Conservation (phyloP, 2,329 filamentous ascomycete species). For the Xylariomycetidae sp. region DNA sequence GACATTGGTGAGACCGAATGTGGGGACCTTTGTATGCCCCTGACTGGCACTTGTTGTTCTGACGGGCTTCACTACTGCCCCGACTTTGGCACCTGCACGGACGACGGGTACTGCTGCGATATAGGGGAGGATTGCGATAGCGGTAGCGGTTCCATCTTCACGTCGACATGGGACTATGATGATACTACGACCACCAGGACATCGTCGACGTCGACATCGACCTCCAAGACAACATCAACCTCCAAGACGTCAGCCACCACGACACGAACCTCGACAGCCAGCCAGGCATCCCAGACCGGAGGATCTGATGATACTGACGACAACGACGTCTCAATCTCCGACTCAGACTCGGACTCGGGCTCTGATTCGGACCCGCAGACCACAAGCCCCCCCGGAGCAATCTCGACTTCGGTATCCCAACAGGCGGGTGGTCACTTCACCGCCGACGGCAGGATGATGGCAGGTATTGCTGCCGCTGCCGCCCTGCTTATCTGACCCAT, state of each 20-base stretch:
- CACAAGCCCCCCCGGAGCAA: too few relatives aligned
- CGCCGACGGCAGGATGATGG: conserved; percentile 12
- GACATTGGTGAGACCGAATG: conserved; percentile 11
- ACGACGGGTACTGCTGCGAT: conserved; percentile 13
- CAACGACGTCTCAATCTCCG: neutral
- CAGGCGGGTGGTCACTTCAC: conserved; percentile 13
- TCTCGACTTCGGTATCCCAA: too few relatives aligned
- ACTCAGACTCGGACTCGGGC: neutral
- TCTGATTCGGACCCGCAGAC: too few relatives aligned
- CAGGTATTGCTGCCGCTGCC: conserved; percentile 14
- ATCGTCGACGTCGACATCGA: conserved; percentile 1
- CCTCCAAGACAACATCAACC: conserved; percentile 3
- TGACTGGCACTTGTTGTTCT: conserved; percentile 17
- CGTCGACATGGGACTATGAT: conserved; percentile 4
- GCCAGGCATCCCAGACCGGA: too few relatives aligned
- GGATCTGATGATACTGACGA: too few relatives aligned
- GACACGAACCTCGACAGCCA: conserved; percentile 1
- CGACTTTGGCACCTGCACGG: conserved; percentile 17
- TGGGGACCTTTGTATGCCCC: conserved; percentile 18
- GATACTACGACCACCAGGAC: conserved; percentile 9
- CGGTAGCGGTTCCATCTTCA: conserved; percentile 2
- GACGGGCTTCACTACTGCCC: conserved; percentile 17
- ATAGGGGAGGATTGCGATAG: conserved; percentile 10
- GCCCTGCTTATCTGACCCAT: conserved; percentile 16
- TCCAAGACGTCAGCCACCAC: too few relatives aligned